Conservation (phyloP, 1,284 basidiomycete species). For the Ganoderma multipileum region DNA sequence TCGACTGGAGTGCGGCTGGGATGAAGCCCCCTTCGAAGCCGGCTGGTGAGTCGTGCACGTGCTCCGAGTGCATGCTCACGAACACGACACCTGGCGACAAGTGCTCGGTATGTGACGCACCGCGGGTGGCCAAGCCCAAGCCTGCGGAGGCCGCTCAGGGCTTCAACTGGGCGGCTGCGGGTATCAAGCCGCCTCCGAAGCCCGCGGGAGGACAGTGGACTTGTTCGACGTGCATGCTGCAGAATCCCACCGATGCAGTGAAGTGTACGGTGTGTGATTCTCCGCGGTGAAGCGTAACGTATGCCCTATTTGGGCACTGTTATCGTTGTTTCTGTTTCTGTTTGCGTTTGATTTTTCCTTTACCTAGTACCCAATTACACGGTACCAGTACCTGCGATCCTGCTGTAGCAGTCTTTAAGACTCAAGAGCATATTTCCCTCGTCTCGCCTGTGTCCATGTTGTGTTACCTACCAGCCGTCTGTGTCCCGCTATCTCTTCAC, state of each 20-base stretch:
- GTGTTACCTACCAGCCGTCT: neutral
- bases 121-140: slow-evolving; percentile 33
- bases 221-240: slow-evolving; percentile 37
- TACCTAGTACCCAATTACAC: neutral
- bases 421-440: neutral
- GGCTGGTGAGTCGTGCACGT: slow-evolving; percentile 47
- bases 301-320: neutral
- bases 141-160: slow-evolving; percentile 18
- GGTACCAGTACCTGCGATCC: neutral
- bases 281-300: slow-evolving; percentile 26
- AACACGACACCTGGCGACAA: slow-evolving; percentile 52
- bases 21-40: slow-evolving; percentile 46
- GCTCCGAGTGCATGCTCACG: slow-evolving; percentile 47
- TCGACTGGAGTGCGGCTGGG: slow-evolving; percentile 58
- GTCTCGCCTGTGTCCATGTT: neutral
- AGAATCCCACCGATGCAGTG: slow-evolving; percentile 29
- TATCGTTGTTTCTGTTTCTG: neutral
- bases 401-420: slow-evolving; percentile 2
- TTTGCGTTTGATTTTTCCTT: neutral
- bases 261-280: slow-evolving; percentile 40
- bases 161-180: slow-evolving; percentile 41
- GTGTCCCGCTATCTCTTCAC: slow-evolving; percentile 5
- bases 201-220: slow-evolving; percentile 33
- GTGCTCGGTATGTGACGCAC: slow-evolving; percentile 50
- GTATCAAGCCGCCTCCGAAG: slow-evolving; percentile 33